These are phyloP conservation scores for Umbelopsis vinacea DNA, from an alignment of 192 early-diverging fungal species.

Conservation along the genomic window DNA sequence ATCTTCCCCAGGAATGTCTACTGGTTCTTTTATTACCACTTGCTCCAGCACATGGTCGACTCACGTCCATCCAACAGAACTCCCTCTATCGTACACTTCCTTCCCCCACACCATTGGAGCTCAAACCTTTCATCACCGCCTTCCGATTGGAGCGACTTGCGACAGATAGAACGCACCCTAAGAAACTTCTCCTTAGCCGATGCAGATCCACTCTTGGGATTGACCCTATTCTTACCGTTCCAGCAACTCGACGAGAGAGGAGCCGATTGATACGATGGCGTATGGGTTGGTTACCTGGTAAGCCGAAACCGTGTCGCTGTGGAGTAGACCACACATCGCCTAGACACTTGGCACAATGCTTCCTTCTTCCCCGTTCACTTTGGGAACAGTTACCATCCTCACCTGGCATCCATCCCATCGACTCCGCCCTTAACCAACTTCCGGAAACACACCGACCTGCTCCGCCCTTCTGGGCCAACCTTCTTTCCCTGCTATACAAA, in stretches of 20 bases:
- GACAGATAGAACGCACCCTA: neutral
- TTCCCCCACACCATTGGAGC: neutral
- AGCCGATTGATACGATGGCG: slow-evolving; percentile 21
- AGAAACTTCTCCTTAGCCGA: neutral
- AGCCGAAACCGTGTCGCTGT: neutral
- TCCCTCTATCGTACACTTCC: neutral
- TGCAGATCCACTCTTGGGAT: neutral
- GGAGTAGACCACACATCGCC: slow-evolving; percentile 3
- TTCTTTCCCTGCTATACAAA: neutral
- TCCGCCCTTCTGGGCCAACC: neutral
- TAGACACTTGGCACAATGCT: neutral
- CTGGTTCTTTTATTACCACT: neutral
- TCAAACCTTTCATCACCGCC: neutral
- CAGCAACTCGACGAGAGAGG: neutral
- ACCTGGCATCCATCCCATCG: too few relatives aligned
- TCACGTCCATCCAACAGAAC: neutral
- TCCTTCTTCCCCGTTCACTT: neutral
- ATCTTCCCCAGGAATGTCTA: neutral
- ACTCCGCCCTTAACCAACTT: too few relatives aligned
- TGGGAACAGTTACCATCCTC: neutral
- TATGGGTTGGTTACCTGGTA: slow-evolving; percentile 12
- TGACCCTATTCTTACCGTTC: neutral
- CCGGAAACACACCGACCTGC: too few relatives aligned
- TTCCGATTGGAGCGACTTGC: neutral
- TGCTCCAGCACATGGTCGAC: neutral